phyloP scores from a whole-genome alignment of 2,329 filamentous ascomycete genomes.

The Chaetothyriales sp. region DNA sequence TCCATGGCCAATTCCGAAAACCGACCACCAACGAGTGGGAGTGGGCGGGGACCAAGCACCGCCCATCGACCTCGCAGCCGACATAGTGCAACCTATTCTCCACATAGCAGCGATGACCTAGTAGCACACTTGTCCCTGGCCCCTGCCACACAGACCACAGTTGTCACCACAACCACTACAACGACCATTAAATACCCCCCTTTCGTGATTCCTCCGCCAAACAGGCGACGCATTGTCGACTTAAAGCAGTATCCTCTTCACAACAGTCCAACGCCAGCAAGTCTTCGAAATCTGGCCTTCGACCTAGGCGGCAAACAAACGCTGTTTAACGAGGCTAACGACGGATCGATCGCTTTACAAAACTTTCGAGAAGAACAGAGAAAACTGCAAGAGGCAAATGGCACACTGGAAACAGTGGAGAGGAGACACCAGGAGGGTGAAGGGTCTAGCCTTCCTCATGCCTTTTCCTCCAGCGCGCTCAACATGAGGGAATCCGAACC shows the following conservation, averaged over 20 bases:
- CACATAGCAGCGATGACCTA: constrained; percentile 23
- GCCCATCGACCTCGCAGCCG: constrained; percentile 5
- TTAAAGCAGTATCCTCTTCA: constrained; percentile 83
- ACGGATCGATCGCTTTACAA: constrained; percentile 37
- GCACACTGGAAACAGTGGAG: constrained; percentile 11
- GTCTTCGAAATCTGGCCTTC: constrained; percentile 63
- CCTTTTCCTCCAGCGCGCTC: neutral
- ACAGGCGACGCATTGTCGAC: constrained; percentile 57
- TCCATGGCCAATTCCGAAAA: neutral
- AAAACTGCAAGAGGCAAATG: constrained; percentile 10
- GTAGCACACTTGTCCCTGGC: constrained; percentile 47
- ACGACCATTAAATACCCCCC: constrained; percentile 71
- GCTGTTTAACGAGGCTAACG: constrained; percentile 48
- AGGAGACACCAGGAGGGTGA: constrained; percentile 3
- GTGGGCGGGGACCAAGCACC: neutral
- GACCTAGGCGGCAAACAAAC: constrained; percentile 47
- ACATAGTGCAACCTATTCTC: constrained; percentile 9
- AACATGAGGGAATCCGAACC: constrained; percentile 3
- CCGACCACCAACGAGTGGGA: neutral
- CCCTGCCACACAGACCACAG: constrained; percentile 48
- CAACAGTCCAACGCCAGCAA: constrained; percentile 62
- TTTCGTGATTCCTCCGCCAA: constrained; percentile 60
- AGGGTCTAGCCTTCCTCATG: neutral
- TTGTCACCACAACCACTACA: constrained; percentile 81
- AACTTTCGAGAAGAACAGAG: constrained; percentile 18